Percentiles rank a stretch among this genome's conserved stretches.
Evolutionary conservation across 192 early-diverging fungal species (phyloP).

Genomic region (Backusella mclennaniae): DNA sequence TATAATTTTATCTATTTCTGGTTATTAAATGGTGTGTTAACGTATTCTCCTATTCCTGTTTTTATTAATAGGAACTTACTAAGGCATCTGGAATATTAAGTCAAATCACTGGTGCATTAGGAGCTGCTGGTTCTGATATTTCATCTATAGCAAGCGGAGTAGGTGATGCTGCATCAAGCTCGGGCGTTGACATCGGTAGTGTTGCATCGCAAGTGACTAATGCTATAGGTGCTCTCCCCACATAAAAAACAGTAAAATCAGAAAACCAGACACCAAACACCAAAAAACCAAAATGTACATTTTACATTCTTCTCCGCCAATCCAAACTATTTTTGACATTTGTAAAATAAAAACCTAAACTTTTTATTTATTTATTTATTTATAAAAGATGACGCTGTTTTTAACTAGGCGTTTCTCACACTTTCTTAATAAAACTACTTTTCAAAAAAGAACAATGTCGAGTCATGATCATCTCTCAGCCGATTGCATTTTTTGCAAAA

Average conservation of each 20-base stretch:
- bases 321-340: not conserved
- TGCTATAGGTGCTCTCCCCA: not conserved
- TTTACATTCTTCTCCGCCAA: not conserved
- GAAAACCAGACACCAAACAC: not conserved
- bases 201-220: not conserved
- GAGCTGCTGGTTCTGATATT: not conserved
- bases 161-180: not conserved
- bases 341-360: slow-evolving; percentile 1
- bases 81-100: not conserved
- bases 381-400: not conserved
- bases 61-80: not conserved
- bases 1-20: not conserved
- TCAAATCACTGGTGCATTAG: not conserved
- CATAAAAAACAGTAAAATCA: not conserved
- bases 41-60: not conserved
- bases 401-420: not conserved
- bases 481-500: slow-evolving; percentile 91
- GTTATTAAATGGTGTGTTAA: not conserved
- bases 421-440: not conserved
- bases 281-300: not conserved
- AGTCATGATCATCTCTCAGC: slow-evolving; percentile 36
- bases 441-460: slow-evolving; percentile 8
- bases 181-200: not conserved
- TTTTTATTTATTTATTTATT: slow-evolving; percentile 1
- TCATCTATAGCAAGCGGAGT: not conserved